Evolutionary conservation across 345 rosid species (phyloP).

Genomic region (Rhodomyrtus tomentosa): DNA sequence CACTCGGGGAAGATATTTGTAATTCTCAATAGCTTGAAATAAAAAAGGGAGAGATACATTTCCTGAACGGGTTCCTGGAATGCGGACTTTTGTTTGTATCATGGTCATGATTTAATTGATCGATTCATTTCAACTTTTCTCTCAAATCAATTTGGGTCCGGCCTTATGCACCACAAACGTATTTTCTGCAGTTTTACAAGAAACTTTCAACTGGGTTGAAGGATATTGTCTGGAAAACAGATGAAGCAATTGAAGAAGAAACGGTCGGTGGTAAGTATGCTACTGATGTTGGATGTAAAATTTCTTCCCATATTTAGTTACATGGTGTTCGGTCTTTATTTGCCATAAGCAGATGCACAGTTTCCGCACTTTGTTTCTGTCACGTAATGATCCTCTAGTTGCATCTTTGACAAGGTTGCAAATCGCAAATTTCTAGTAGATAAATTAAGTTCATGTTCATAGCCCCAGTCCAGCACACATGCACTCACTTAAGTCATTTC

Average conservation of each 20-base stretch:
- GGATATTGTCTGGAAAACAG: slow-evolving; percentile 90
- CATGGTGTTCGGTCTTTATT: background rate
- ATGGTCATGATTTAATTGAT: background rate
- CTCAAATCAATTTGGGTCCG: background rate
- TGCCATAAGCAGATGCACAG: background rate
- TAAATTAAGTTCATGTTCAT: background rate
- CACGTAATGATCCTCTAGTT: background rate
- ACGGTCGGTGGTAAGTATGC: background rate
- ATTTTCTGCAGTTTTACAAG: slow-evolving; percentile 62
- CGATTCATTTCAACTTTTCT: background rate
- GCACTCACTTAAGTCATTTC: background rate
- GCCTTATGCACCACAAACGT: background rate
- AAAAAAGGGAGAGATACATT: background rate
- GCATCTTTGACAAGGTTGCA: background rate
- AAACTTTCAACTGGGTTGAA: slow-evolving; percentile 74
- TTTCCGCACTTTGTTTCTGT: background rate
- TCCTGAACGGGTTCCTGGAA: background rate
- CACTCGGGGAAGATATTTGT: background rate
- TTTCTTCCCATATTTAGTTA: background rate
- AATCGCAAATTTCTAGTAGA: background rate
- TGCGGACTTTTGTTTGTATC: background rate
- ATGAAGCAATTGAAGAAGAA: slow-evolving; percentile 44
- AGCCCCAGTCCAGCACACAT: background rate
- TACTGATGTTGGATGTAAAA: background rate
- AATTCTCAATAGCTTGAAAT: background rate